Conservation (phyloP, 2,329 filamentous ascomycete species). For the Karstenula rhodostoma region DNA sequence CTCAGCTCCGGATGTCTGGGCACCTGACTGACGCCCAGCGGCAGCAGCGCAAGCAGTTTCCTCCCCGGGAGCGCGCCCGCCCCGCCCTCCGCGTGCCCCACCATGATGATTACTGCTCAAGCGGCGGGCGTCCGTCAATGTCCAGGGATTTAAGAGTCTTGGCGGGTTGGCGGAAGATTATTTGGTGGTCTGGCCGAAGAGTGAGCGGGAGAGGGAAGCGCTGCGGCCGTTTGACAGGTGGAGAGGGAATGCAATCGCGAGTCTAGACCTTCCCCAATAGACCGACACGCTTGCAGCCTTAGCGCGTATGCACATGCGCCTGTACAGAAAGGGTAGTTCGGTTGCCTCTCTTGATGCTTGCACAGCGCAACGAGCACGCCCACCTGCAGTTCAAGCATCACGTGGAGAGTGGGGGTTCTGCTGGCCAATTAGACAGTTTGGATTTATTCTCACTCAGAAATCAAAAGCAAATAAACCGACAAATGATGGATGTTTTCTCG, state of each 20-base stretch:
- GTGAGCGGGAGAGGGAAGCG: background rate
- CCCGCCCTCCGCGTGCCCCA: conserved; percentile 9
- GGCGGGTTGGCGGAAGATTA: background rate
- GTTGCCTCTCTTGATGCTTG: background rate
- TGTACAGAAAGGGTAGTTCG: background rate
- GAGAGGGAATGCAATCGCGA: background rate
- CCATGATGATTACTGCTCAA: conserved; percentile 3
- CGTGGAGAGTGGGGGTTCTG: too few relatives aligned
- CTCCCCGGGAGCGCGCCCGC: conserved; percentile 3
- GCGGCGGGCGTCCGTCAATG: background rate
- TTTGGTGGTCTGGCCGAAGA: background rate
- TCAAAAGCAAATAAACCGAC: too few relatives aligned
- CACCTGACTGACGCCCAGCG: conserved; percentile 13
- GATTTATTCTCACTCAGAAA: too few relatives aligned
- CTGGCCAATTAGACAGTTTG: too few relatives aligned
- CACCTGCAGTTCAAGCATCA: too few relatives aligned
- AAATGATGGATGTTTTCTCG: too few relatives aligned
- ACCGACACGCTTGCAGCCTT: conserved; percentile 4
- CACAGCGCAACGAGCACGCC: too few relatives aligned
- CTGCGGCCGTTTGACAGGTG: conserved; percentile 2
- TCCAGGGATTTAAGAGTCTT: background rate
- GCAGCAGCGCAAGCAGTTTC: conserved; percentile 6
- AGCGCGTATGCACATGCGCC: conserved; percentile 4
- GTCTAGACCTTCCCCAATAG: conserved; percentile 4
- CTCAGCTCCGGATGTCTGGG: conserved; percentile 15